Base-by-base conservation (phyloP, 768 basidiomycete species). In the Crepidotus variabilis region DNA sequence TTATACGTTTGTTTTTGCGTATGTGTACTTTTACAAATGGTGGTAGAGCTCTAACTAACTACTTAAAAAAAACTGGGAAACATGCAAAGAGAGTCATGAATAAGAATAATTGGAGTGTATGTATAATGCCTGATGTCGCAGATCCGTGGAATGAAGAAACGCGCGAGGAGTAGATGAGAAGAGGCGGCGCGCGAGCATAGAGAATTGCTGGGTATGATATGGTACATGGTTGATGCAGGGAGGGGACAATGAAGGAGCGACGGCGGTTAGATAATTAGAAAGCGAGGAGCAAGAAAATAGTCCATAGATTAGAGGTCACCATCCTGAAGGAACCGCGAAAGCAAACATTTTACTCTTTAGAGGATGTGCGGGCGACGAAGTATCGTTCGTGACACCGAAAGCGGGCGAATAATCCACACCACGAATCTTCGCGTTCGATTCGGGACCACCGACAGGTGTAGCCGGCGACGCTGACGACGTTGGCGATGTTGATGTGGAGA, bases 381-480 rank as follows among this genome's bases (percentile, higher is more conserved):
- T 69, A 8, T 67, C 67, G 50, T 63, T 65, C 18, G 69, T 63
- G 9, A 78, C 62, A 11, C 75, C 56, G 53, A 81, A 77, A 11
- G 58, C 54, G 28, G 81, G 64, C 43, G 82, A 67, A 33, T 71
- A 43, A 62, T 81, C 60, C 66, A 75, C 32, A 54, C 78, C 61
- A 61, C 77, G 68, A 65, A 81, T 85, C 60, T 78, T 78, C 1
- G 81, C 78, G 1, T 72, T 77, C 16, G 72, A 70, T 32, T 83
- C 80, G 49, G 81, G 82, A 57, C 76, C 73, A 24, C 79, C 77
- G 0, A 76, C 70, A 0, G 84, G 85, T 1, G 85, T 86, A 3
- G 79, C 78, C 0, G 85, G 85, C 1, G 85, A 85, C 0, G 77
- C 80, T 1, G 86, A 83, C 0, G 85, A 84, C 0, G 85, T 79